Evolutionary conservation across 2,329 filamentous ascomycete species (phyloP), one percentile per base, ranked within the genome.

Genomic region (Alternaria incomplexa): DNA sequence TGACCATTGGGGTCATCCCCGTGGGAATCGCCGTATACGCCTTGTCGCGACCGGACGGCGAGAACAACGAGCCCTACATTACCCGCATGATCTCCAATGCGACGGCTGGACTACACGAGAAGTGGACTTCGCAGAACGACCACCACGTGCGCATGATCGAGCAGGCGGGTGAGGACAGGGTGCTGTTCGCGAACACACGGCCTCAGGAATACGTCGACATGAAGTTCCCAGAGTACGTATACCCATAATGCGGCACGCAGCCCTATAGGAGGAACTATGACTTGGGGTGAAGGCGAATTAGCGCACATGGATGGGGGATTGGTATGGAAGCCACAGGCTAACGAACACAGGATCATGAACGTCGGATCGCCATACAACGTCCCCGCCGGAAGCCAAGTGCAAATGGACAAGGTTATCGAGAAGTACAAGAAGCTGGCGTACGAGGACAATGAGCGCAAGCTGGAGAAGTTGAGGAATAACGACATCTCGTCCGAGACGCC

Each of bases 171-270:
- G 80, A 83, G 54, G 89, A 91, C 76, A 82, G 87, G 64, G 86
- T 89, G 68, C 76, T 91, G 68, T 90, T 90, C 75, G 62, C 80
- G 67, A 82, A 83, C 66, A 69, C 75, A n/a, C 77, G 78, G 72
- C 81, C 84, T 28, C 79, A 83, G 67, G 82, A 80, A 57, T 77
- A 83, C 68, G 81, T 88, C 47, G 83, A 88, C 20, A 77, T 91
- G 77, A 86, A 80, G 74, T 88, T 86, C 71, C 88, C 87, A 32
- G 89, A 91, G 89, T 91, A 86, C 65, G 89, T 86, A 30, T 43
- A 43, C 10, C 44, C 23, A 46, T 10, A 43, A 7, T 17, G n/a
- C 9, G 26, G 23, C 28, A 25, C 2, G 3, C 40, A 8, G 45
- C 6, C 12, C 11, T 36, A 28, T n/a, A 26, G 20, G n/a, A 23